These are phyloP conservation scores for Komagataella ulmi DNA, from an alignment of 805 yeast species.

Conservation along the genomic window DNA sequence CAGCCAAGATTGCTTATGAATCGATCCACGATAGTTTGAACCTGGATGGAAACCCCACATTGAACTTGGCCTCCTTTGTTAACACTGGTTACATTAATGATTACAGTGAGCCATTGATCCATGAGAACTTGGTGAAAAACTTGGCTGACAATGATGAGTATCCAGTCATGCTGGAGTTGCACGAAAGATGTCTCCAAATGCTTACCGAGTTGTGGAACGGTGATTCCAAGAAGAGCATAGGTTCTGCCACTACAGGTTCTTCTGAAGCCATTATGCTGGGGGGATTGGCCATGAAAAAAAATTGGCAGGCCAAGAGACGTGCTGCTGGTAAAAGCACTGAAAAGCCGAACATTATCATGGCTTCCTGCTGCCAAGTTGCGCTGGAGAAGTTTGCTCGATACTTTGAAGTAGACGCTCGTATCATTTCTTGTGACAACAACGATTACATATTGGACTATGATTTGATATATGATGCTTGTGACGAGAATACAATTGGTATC, in stretches of 20 bases:
- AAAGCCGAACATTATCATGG: constrained; percentile 83
- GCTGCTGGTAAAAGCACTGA: constrained; percentile 43
- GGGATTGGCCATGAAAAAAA: constrained; percentile 83
- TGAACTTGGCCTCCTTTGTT: constrained; percentile 84
- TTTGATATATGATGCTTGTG: constrained; percentile 49
- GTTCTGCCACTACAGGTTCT: constrained; percentile 90
- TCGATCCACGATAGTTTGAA: constrained; percentile 61
- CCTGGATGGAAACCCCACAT: constrained; percentile 72
- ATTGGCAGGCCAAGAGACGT: constrained; percentile 63
- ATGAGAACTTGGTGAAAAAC: constrained; percentile 72
- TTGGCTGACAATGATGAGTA: constrained; percentile 91
- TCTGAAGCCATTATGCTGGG: constrained; percentile 91
- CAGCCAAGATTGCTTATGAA: constrained; percentile 39
- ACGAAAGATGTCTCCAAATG: constrained; percentile 73
- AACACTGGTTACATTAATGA: constrained; percentile 49
- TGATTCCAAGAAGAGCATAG: constrained; percentile 36
- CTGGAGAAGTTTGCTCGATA: constrained; percentile 88
- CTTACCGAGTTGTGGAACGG: constrained; percentile 65
- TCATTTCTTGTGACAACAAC: constrained; percentile 51
- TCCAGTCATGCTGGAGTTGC: constrained; percentile 71
- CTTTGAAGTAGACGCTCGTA: constrained; percentile 80
- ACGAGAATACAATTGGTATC: constrained; percentile 88
- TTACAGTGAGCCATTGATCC: constrained; percentile 37
- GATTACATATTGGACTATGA: constrained; percentile 53
- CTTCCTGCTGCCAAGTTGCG: constrained; percentile 88